A percentile compares a stretch with the other conserved stretches of the same genome.
Conservation (phyloP, 108 stramenopile species). For the Aurantiochytrium sp. region DNA sequence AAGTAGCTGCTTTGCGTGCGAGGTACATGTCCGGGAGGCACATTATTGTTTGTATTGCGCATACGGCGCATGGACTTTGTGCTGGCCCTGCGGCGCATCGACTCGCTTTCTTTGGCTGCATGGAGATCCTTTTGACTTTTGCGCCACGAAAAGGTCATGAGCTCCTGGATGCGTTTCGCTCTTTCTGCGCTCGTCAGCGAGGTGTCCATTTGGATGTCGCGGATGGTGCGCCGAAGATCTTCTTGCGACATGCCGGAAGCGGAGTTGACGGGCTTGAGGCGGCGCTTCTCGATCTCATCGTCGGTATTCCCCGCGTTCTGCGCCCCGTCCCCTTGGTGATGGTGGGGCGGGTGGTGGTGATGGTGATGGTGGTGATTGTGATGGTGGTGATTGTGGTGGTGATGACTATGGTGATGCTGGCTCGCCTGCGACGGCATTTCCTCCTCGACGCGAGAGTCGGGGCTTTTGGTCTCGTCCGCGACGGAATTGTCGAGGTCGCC, state of each 20-base stretch:
- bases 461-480: no score
- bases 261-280: not conserved
- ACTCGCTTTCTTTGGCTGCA: not conserved
- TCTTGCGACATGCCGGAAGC: slow-evolving; percentile 11
- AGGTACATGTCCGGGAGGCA: not conserved
- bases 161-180: not conserved
- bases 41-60: not conserved
- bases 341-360: not conserved
- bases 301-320: not conserved
- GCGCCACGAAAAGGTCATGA: slow-evolving; percentile 18
- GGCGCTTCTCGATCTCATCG: not conserved
- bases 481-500: no score
- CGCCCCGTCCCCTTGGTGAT: not conserved
- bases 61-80: not conserved
- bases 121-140: not conserved
- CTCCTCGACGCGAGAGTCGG: not conserved
- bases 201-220: not conserved
- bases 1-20: not conserved
- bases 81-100: not conserved
- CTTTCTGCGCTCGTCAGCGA: not conserved
- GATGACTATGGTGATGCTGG: not conserved
- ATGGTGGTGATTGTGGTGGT: not conserved
- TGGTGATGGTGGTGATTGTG: not conserved
- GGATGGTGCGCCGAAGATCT: not conserved
- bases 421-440: not conserved